Evolutionary conservation across 352 stramenopile genomes (phyloP).

Genomic region (Globisporangium sylvaticum): DNA sequence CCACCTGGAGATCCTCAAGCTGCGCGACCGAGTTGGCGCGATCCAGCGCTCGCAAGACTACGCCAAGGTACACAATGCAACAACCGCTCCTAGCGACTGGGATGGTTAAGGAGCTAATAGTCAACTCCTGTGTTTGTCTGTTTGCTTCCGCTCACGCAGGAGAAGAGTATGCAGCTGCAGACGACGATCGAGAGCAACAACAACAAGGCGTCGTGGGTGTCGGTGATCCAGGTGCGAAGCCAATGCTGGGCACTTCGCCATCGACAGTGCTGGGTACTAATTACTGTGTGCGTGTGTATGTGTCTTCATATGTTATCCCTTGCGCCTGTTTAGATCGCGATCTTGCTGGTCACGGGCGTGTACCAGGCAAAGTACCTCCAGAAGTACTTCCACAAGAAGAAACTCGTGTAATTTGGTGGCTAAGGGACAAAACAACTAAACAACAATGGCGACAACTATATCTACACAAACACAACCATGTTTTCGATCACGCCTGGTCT

Average conservation of each 20-base stretch:
- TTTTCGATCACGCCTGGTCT: background rate
- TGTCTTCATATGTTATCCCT: background rate
- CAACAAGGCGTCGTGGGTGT: slow-evolving; percentile 74
- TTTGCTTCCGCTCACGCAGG: slow-evolving; percentile 19
- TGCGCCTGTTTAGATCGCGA: slow-evolving; percentile 37
- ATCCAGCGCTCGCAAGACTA: slow-evolving; percentile 87
- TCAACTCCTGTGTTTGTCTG: background rate
- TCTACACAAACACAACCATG: background rate
- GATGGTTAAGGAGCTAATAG: background rate
- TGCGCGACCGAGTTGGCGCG: slow-evolving; percentile 68
- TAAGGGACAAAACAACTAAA: background rate
- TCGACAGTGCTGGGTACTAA: background rate
- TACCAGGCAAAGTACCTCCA: slow-evolving; percentile 82
- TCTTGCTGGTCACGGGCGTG: slow-evolving; percentile 63
- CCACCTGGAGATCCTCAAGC: slow-evolving; percentile 74
- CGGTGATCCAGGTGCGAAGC: slow-evolving; percentile 57
- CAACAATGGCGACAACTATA: background rate
- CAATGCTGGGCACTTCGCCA: background rate
- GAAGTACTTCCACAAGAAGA: slow-evolving; percentile 84
- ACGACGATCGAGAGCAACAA: slow-evolving; percentile 79
- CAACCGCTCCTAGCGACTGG: background rate
- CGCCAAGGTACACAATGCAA: slow-evolving; percentile 40
- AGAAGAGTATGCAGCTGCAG: slow-evolving; percentile 70
- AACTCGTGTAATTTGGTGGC: slow-evolving; percentile 49
- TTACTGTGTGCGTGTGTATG: background rate